Evolutionary conservation across 2,329 filamentous ascomycete genomes (phyloP).

Genomic region (Torrubiella hemipterigena): DNA sequence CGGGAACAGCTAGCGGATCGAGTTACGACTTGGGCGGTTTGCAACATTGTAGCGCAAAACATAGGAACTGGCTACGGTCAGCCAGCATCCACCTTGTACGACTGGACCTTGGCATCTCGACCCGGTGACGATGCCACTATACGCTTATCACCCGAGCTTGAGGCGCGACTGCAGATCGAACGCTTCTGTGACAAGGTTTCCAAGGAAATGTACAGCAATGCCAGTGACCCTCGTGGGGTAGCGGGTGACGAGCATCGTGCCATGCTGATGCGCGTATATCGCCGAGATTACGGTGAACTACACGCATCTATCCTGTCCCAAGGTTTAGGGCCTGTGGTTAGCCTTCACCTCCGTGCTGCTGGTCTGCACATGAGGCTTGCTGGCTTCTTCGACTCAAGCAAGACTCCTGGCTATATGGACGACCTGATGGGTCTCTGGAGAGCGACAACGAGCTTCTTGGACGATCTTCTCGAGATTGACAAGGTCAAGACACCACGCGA

Average conservation of each 20-base stretch:
- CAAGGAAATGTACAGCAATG: conserved; percentile 69
- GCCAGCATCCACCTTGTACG: conserved; percentile 65
- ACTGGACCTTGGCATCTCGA: conserved; percentile 56
- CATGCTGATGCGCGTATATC: conserved; percentile 54
- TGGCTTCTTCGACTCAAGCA: conserved; percentile 70
- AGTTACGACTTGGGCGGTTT: conserved; percentile 71
- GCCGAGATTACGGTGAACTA: conserved; percentile 52
- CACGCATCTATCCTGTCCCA: conserved; percentile 48
- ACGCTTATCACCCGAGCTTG: conserved; percentile 48
- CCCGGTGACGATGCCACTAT: conserved; percentile 48
- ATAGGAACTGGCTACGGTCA: conserved; percentile 78
- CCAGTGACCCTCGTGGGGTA: conserved; percentile 58
- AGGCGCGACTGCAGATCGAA: conserved; percentile 58
- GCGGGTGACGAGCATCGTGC: conserved; percentile 55
- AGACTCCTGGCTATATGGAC: conserved; percentile 57
- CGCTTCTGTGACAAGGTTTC: conserved; percentile 68
- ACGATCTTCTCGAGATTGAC: conserved; percentile 46
- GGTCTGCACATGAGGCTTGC: conserved; percentile 65
- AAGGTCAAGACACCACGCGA: conserved; percentile 34
- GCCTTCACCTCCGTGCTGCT: conserved; percentile 60
- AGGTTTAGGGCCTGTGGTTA: conserved; percentile 43
- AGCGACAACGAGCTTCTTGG: conserved; percentile 57
- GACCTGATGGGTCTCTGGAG: conserved; percentile 68
- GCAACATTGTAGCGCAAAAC: conserved; percentile 72
- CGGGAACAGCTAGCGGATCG: conserved; percentile 71